Base-by-base conservation (phyloP, 169 alveolate genomes). In the Neospora caninum region DNA sequence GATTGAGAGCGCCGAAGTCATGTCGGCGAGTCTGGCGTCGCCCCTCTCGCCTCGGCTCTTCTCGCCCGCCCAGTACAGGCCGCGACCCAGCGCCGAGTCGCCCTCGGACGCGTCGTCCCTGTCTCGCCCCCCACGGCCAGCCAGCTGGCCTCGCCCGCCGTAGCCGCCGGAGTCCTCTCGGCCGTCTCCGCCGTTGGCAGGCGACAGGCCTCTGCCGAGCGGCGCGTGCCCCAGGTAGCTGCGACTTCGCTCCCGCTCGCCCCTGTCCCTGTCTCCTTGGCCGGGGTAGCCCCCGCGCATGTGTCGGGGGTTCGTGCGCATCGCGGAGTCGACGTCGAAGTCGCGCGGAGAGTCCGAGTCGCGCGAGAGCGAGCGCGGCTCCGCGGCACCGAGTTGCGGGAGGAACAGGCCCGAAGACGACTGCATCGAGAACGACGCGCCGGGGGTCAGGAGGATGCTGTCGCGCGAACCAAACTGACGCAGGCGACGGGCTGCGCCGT, bases 401-500 rank as follows among this genome's bases (percentile, higher is more conserved):
- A 36, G 43, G 34, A 88, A 39, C 10, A 70, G 67, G 29, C 82
- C 86, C 9, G 82, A 39, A 20, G 84, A 18, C 42, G 84, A 29
- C 36, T n/a, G 36, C 39, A 27, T 45, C 54, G 93, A 16, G n/a
- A 20, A 18, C 27, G 93, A 42, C 42, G 41, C 9, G 22, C 84
- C 43, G 16, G 84, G 43, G 27, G 42, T 43, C 27, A 34, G 42
- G 16, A 73, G 42, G 25, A 31, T n/a, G 84, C 84, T 34, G 84
- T 73, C 84, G 39, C 42, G 84, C 39, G 39, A 34, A 4, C 84
- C 84, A n/a, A 73, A 73, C 88, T 88, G 93, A 6, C 70, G 53
- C 42, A 45, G 41, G 34, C 93, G 64, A 49, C 93, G 86, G 36
- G 67, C 93, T 7, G 93, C 93, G n/a, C 93, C 86, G 34, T 43